Evolutionary conservation across 2,329 filamentous ascomycete species (phyloP).

Genomic region (Neofusicoccum kwambonambiense): DNA sequence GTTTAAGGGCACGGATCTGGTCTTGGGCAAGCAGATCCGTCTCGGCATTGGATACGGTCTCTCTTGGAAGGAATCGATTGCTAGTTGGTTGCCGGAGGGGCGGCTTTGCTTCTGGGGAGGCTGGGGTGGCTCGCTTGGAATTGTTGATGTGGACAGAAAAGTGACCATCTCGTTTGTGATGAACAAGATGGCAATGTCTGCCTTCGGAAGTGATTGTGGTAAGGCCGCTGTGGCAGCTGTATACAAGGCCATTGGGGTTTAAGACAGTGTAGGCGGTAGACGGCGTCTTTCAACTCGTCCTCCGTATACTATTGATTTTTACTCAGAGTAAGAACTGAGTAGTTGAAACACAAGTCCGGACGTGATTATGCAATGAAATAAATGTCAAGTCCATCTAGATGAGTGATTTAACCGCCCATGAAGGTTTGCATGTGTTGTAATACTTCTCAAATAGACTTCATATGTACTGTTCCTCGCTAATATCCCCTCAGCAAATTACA

Average conservation of each 20-base stretch:
- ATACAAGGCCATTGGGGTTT: not conserved
- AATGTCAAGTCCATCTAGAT: no score
- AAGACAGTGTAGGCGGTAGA: no score
- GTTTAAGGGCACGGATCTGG: not conserved
- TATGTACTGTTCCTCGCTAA: no score
- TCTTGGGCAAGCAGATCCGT: not conserved
- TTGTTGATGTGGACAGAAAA: slow-evolving; percentile 22
- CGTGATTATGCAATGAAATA: no score
- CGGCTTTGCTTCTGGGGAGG: slow-evolving; percentile 23
- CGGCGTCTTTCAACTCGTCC: no score
- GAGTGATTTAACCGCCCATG: no score
- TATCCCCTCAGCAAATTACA: no score
- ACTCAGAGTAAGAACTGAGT: no score
- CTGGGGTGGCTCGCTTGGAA: slow-evolving; percentile 23
- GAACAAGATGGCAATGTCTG: slow-evolving; percentile 22
- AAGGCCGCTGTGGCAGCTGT: not conserved
- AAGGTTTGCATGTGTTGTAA: no score
- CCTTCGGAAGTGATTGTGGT: not conserved
- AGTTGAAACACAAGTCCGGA: no score
- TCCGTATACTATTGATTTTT: no score
- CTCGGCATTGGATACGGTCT: not conserved
- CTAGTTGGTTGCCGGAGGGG: not conserved
- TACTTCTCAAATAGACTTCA: no score
- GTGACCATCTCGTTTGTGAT: slow-evolving; percentile 25
- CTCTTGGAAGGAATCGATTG: not conserved